A percentile compares a stretch with the other conserved stretches of the same genome.
phyloP scores from a whole-genome alignment of 345 rosid species.

The Erodium maritimum region DNA sequence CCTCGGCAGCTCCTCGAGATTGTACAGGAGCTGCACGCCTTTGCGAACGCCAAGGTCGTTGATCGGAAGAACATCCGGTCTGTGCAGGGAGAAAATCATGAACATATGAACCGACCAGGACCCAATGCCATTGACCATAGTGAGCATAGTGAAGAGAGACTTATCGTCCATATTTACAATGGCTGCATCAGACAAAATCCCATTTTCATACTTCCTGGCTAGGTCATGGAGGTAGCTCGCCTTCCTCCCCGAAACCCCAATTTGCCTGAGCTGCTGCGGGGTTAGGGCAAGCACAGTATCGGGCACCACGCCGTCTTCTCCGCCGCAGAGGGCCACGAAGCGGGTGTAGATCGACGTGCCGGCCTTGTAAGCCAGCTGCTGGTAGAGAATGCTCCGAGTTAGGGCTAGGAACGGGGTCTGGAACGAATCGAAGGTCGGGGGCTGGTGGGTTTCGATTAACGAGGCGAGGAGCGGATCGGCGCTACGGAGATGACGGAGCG shows the following conservation, averaged over 20 bases:
- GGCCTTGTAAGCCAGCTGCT: slow-evolving; percentile 81
- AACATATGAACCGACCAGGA: slow-evolving; percentile 99
- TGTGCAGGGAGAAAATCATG: slow-evolving; percentile 89
- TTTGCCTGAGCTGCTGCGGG: slow-evolving; percentile 77
- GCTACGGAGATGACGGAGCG: slow-evolving; percentile 62
- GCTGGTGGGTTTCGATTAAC: slow-evolving; percentile 52
- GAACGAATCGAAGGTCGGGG: slow-evolving; percentile 70
- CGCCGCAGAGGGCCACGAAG: slow-evolving; percentile 72
- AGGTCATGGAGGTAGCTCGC: slow-evolving; percentile 91
- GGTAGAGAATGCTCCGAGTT: slow-evolving; percentile 78
- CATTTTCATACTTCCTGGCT: slow-evolving; percentile 78
- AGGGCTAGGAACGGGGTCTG: slow-evolving; percentile 78
- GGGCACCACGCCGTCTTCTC: slow-evolving; percentile 61
- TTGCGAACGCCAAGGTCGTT: slow-evolving; percentile 82
- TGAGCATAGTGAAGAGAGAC: slow-evolving; percentile 88
- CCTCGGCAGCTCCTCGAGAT: slow-evolving; percentile 73
- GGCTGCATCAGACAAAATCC: slow-evolving; percentile 68
- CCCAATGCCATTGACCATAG: slow-evolving; percentile 97
- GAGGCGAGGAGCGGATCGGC: slow-evolving; percentile 62
- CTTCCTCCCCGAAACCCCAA: slow-evolving; percentile 86
- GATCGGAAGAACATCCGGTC: slow-evolving; percentile 92
- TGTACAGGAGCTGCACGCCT: slow-evolving; percentile 74
- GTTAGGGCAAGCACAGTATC: slow-evolving; percentile 56
- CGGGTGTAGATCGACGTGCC: slow-evolving; percentile 86
- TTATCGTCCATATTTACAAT: slow-evolving; percentile 90